Evolutionary conservation across 2,329 filamentous ascomycete genomes (phyloP), one percentile per base, ranked within the genome.

Genomic region (Intubia oerlemansii): DNA sequence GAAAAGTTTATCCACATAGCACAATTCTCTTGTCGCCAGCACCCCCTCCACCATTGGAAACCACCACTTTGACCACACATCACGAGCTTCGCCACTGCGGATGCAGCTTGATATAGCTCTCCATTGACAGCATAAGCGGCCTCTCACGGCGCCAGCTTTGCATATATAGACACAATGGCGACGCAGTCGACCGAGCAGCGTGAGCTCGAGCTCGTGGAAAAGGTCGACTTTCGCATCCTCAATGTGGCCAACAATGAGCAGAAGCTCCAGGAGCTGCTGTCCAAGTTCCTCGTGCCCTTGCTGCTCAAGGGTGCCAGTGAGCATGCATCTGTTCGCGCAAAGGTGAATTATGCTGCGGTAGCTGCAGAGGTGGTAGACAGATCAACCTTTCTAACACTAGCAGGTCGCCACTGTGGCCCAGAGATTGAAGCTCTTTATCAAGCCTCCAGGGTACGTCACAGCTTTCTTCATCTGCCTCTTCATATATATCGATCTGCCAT

Each of bases 271-370:
- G 54, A 69, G 15, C 57, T 88, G 11, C 59, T 98, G 12, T 69
- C 76, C 42, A 71, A 66, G 24, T 93, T 85, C 44, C 59, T 98
- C 16, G 57, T 77, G 4, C 76, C 85, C 1, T 53, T 95, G 9
- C 62, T 98, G 3, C 59, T 93, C 33, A 95, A 95, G 47, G 69
- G 90, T 18, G 71, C 64, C 18, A 93, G 84, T 27, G 76, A 81
- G 15, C 68, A 84, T 50, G 62, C 69, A 28, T 61, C 69, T 25
- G 88, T 95, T 17, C 68, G 85, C 41, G 74, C 74, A 41, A 88
- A 85, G 54, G 54, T 21, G n/a, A n/a, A n/a, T n/a, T n/a, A n/a
- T n/a, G n/a, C n/a, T n/a, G n/a, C n/a, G n/a, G n/a, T n/a, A n/a
- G n/a, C n/a, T n/a, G 19, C 8, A 21, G n/a, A n/a, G 8, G 19